Base-by-base conservation (phyloP, 176 grass and related monocot species). In the Phyllostachys edulis region DNA sequence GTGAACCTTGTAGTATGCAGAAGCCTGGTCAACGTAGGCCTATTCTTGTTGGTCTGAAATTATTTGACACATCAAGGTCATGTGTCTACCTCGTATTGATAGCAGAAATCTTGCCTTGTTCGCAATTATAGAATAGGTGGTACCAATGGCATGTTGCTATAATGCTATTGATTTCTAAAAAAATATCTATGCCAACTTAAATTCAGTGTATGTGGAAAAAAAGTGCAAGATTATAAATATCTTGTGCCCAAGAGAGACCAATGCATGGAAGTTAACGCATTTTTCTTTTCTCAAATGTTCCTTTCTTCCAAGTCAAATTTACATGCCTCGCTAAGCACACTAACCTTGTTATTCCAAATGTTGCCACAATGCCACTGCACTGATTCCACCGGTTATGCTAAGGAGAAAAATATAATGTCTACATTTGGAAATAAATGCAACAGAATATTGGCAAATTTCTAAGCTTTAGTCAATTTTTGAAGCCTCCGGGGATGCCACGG, bases 401-500 rank as follows among this genome's bases (percentile, higher is more conserved):
- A 26, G 16, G 65, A 69, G 6, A 29, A 61, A 65, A 7, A 56
- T 34, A 34, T 34, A 34, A 34, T 34, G 32, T 34, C 32, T 34
- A 34, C 32, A 34, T 34, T 34, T 34, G 32, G 2, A 34, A 34
- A 34, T 34, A 2, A 2, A 2, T 34, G 32, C 32, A 34, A 34
- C 32, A 34, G 32, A 34, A 34, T 34, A 34, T 34, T 34, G 32
- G 32, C 32, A 34, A 34, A 34, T 34, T 29, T 29, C 29, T 29
- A 29, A 29, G 18, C 14, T 67, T 77, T 41, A 10, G 36, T 85
- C 17, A 70, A 67, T 73, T 54, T 37, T 38, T 87, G 63, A 90
- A 96, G 93, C 84, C 55, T 89, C 83, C 39, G 86, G 88, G 71
- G 93, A 96, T 79, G 93, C 93, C 36, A 96, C 88, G 0, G 83